phyloP scores from a whole-genome alignment of 805 yeast species.

The Torulaspora gathmanii region DNA sequence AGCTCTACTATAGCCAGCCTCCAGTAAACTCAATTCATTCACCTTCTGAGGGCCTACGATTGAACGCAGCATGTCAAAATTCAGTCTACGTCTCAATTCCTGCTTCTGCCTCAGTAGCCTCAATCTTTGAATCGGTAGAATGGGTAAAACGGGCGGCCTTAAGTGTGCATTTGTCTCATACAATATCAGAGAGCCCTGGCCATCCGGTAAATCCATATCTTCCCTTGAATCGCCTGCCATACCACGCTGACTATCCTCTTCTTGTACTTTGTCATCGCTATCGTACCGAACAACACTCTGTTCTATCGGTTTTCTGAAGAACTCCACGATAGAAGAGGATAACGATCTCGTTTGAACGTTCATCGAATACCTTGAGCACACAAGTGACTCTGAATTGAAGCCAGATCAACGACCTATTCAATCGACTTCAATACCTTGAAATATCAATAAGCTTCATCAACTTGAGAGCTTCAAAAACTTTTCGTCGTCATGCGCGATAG shows the following conservation, averaged over 20 bases:
- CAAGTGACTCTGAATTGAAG: not conserved
- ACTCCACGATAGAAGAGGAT: conserved; percentile 26
- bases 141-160: conserved; percentile 34
- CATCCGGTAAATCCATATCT: conserved; percentile 4
- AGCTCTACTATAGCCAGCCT: conserved; percentile 1
- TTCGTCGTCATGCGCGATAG: conserved; percentile 5
- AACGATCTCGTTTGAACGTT: conserved; percentile 25
- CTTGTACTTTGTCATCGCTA: not conserved
- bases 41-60: not conserved
- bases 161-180: conserved; percentile 14
- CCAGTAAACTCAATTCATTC: not conserved
- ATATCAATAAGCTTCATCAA: not conserved
- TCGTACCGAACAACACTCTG: not conserved
- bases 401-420: not conserved
- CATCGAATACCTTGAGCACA: conserved; percentile 1
- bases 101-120: conserved; percentile 29
- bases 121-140: conserved; percentile 32
- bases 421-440: not conserved
- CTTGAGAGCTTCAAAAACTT: conserved; percentile 1
- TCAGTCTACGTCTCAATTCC: conserved; percentile 14
- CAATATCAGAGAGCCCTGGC: conserved; percentile 12
- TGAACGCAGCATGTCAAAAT: conserved; percentile 1
- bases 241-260: not conserved
- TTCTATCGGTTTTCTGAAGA: conserved; percentile 19
- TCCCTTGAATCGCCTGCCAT: not conserved